phyloP scores from a whole-genome alignment of 2,329 filamentous ascomycete species.

The Ceratocystis diversiconidia region DNA sequence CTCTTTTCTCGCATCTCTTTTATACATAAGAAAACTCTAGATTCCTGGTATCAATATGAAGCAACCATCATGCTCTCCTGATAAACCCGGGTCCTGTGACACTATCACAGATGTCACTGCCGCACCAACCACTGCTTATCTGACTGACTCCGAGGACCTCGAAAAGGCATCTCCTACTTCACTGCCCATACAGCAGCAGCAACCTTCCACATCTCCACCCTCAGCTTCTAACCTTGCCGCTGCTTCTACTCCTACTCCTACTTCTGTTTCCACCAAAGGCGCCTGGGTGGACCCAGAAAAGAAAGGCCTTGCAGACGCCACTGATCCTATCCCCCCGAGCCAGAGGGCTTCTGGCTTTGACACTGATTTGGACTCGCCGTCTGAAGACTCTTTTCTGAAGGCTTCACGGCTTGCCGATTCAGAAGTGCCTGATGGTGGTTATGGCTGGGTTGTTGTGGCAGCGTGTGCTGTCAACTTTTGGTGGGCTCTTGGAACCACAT shows the following conservation, averaged over 20 bases:
- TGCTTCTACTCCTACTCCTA: neutral
- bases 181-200: neutral
- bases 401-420: slow-evolving; percentile 33
- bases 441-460: slow-evolving; percentile 41
- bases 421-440: slow-evolving; percentile 38
- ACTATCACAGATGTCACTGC: neutral
- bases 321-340: neutral
- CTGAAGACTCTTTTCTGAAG: slow-evolving; percentile 23
- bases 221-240: neutral
- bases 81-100: neutral
- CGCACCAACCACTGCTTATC: neutral
- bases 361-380: neutral
- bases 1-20: neutral
- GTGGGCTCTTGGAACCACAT: slow-evolving; percentile 42
- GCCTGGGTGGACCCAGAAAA: slow-evolving; percentile 3
- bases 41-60: neutral
- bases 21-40: neutral
- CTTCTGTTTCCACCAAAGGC: neutral
- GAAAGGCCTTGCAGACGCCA: neutral
- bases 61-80: neutral
- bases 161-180: neutral
- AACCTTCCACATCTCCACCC: neutral
- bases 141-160: neutral
- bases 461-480: slow-evolving; percentile 38
- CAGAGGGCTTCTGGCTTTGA: neutral